phyloP scores from a whole-genome alignment of 179 eudicot genomes.

The Beta lomatogona region DNA sequence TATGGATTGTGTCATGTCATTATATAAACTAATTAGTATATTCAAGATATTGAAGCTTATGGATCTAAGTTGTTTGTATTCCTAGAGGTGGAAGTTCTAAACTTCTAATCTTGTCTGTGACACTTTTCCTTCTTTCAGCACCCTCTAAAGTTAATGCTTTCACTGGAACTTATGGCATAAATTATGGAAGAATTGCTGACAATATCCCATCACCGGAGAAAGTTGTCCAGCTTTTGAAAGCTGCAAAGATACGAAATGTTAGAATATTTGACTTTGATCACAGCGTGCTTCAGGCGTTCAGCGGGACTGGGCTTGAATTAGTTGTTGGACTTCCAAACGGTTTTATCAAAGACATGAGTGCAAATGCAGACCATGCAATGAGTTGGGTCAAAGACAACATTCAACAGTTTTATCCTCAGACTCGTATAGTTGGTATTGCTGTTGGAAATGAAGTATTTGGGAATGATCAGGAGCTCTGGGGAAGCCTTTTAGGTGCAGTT shows the following conservation, averaged over 20 bases:
- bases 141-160: slow-evolving; percentile 45
- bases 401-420: slow-evolving; percentile 58
- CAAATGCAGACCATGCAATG: slow-evolving; percentile 69
- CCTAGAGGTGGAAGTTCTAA: neutral
- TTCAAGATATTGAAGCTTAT: neutral
- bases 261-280: slow-evolving; percentile 82
- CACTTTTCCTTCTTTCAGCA: slow-evolving; percentile 37
- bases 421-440: slow-evolving; percentile 87
- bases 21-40: neutral
- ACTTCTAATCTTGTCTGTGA: slow-evolving; percentile 8
- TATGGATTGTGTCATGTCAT: neutral
- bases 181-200: slow-evolving; percentile 88
- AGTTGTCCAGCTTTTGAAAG: slow-evolving; percentile 67
- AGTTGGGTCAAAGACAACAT: slow-evolving; percentile 87
- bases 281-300: slow-evolving; percentile 78
- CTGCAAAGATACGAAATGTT: slow-evolving; percentile 84
- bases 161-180: slow-evolving; percentile 94
- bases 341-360: slow-evolving; percentile 61
- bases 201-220: slow-evolving; percentile 82
- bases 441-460: slow-evolving; percentile 89
- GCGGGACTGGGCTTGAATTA: slow-evolving; percentile 84
- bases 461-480: slow-evolving; percentile 53
- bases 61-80: neutral
- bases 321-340: slow-evolving; percentile 87
- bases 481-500: slow-evolving; percentile 64